These are phyloP conservation scores for Rhypophila decipiens DNA, from an alignment of 495 filamentous ascomycete genomes.

Conservation along the genomic window DNA sequence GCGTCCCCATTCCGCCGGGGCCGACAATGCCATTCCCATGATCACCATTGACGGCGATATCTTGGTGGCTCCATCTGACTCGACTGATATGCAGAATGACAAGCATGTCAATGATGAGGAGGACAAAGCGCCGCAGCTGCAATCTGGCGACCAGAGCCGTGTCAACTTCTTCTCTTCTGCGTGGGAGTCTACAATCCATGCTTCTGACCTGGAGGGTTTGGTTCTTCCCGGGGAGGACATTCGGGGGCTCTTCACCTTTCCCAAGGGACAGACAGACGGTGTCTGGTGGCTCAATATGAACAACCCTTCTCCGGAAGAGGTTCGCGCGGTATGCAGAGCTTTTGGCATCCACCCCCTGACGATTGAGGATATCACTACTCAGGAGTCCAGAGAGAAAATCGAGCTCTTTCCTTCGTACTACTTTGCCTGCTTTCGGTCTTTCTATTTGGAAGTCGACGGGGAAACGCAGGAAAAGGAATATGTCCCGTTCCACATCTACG, in stretches of 20 bases:
- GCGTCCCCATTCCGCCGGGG: constrained; percentile 17
- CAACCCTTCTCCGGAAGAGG: constrained; percentile 83
- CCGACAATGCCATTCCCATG: constrained; percentile 13
- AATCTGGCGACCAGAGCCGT: constrained; percentile 54
- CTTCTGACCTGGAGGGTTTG: constrained; percentile 78
- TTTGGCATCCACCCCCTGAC: constrained; percentile 93
- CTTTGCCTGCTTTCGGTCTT: constrained; percentile 94
- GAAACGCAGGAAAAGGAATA: constrained; percentile 72
- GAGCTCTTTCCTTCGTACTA: constrained; percentile 97
- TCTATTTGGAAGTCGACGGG: constrained; percentile 56
- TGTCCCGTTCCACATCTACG: constrained; percentile 92
- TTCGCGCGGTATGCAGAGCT: constrained; percentile 79
- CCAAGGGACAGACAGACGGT: constrained; percentile 59
- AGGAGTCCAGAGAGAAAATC: constrained; percentile 95
- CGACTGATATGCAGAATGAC: constrained; percentile 22
- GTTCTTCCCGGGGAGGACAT: constrained; percentile 83
- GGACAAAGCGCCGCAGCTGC: constrained; percentile 16
- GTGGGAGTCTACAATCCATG: constrained; percentile 84
- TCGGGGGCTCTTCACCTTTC: constrained; percentile 78
- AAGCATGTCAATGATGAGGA: constrained; percentile 26
- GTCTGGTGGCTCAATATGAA: constrained; percentile 96
- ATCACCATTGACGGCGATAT: constrained; percentile 46
- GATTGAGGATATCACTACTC: constrained; percentile 86
- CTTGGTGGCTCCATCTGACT: constrained; percentile 37
- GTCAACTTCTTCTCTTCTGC: constrained; percentile 97